phyloP scores from a whole-genome alignment of 2,329 filamentous ascomycete genomes.

The Eutypa lata region DNA sequence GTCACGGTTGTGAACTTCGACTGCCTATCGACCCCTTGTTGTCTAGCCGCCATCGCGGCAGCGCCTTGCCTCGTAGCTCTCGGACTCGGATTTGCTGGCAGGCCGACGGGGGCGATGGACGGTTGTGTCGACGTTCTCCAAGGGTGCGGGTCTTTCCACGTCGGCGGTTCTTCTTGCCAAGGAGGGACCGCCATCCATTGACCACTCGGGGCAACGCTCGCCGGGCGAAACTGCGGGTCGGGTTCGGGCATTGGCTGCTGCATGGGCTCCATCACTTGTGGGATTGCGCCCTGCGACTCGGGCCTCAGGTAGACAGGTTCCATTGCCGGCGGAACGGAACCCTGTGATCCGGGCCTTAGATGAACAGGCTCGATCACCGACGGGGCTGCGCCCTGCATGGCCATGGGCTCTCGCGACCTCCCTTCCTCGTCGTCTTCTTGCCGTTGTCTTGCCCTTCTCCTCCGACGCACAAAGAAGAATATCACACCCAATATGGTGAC shows the following conservation, averaged over 20 bases:
- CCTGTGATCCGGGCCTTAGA: conserved; percentile 1
- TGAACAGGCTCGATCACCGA: conserved; percentile 10
- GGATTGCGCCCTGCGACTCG: neutral
- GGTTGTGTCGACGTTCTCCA: conserved; percentile 17
- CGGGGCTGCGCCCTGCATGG: conserved; percentile 8
- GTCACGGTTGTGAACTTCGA: conserved; percentile 11
- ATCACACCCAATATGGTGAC: conserved; percentile 8
- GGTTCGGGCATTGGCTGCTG: too few relatives aligned
- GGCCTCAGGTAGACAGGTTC: conserved; percentile 7
- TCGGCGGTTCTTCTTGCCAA: conserved; percentile 18
- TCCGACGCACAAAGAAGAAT: conserved; percentile 14
- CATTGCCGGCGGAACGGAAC: conserved; percentile 4
- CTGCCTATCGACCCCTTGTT: conserved; percentile 6
- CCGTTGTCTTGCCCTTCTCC: conserved; percentile 5
- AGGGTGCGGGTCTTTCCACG: conserved; percentile 17
- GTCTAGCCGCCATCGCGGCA: neutral
- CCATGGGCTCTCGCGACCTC: conserved; percentile 8
- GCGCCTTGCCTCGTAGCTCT: neutral
- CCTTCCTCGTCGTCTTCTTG: conserved; percentile 14
- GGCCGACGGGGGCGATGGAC: conserved; percentile 5
- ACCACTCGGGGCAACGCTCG: conserved; percentile 9
- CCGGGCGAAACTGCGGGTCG: neutral
- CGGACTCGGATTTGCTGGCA: conserved; percentile 7
- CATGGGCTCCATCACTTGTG: neutral
- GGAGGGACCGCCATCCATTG: conserved; percentile 19